Base-by-base conservation (phyloP, 2,329 filamentous ascomycete genomes). In the Aspergillus luchuensis region DNA sequence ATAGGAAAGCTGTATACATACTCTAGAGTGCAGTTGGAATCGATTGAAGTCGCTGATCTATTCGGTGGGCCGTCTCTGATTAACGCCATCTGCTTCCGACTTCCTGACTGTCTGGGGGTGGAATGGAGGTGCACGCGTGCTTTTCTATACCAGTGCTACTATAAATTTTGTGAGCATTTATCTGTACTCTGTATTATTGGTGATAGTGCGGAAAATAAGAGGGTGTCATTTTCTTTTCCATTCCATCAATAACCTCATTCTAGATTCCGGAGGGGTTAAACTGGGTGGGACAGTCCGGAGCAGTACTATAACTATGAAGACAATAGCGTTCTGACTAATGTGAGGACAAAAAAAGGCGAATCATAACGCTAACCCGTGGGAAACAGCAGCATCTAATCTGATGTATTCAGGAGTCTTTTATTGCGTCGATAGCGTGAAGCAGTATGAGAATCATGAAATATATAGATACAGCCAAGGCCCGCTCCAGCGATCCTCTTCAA, bases 1-100 rank as follows among this genome's bases (percentile, higher is more conserved):
- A 71, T 72, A 67, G 64, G 60, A 68, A 74, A 74, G 71, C 69
- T 76, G 73, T 76, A 74, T 74, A 74, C 72, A 76, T 75, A 75
- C 68, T 73, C 70, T 72, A 74, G 68, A 73, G 67, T 68, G 65
- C 66, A 66, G 67, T 70, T 72, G 65, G 67, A 68, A 66, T 57
- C 33, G 33, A 36, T 36, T 36, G 69, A 66, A 66, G 68, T 69
- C 63, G 47, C 59, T 51, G 58, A 63, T 64, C 49, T 62, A 36
- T 17, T 41, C 33, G 38, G 64, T 63, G 60, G 58, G 60, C 66
- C 69, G 63, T 64, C 68, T 61, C 62, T 68, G 28, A 21, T 70
- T 65, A 64, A 36, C 33, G 25, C 51, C 15, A 23, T 23, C 51
- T 41, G 53, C 39, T 56, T 36, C 53, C 39, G 53, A 21, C 39